These are phyloP conservation scores for Syzygium jambos DNA, from an alignment of 345 rosid species.

Conservation along the genomic window DNA sequence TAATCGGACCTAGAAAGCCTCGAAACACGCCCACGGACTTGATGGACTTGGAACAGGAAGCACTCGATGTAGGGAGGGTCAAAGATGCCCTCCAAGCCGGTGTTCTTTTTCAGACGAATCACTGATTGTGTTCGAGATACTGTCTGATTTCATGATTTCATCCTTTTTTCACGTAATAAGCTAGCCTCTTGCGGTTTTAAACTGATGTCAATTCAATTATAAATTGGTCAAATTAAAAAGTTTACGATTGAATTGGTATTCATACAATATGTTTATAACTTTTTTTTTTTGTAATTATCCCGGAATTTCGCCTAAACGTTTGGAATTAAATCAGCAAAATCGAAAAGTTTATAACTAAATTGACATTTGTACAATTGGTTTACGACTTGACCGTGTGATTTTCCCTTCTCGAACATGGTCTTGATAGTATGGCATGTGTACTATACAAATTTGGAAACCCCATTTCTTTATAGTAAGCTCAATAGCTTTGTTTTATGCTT, in stretches of 20 bases:
- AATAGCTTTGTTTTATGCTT: neutral
- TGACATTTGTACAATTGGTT: neutral
- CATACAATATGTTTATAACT: neutral
- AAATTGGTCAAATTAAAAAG: neutral
- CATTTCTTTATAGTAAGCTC: neutral
- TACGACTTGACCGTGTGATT: neutral
- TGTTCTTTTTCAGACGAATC: neutral
- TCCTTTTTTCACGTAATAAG: neutral
- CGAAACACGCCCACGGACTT: conserved; percentile 3
- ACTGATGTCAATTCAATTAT: neutral
- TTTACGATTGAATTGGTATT: neutral
- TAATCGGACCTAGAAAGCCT: neutral
- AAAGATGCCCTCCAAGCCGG: conserved; percentile 24
- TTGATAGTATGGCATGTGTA: neutral
- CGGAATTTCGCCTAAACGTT: too few relatives aligned
- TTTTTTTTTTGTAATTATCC: too few relatives aligned
- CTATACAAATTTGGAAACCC: neutral
- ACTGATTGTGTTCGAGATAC: neutral
- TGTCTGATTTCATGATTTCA: neutral
- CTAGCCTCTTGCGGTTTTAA: neutral
- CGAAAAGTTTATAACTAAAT: neutral
- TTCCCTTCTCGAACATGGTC: neutral
- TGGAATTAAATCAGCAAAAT: neutral
- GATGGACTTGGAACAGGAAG: conserved; percentile 23
- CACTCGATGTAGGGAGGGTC: conserved; percentile 34